A percentile compares a stretch with the other conserved stretches of the same genome.
phyloP scores from a whole-genome alignment of 441 rosid genomes.

The Brassica hybrid region DNA sequence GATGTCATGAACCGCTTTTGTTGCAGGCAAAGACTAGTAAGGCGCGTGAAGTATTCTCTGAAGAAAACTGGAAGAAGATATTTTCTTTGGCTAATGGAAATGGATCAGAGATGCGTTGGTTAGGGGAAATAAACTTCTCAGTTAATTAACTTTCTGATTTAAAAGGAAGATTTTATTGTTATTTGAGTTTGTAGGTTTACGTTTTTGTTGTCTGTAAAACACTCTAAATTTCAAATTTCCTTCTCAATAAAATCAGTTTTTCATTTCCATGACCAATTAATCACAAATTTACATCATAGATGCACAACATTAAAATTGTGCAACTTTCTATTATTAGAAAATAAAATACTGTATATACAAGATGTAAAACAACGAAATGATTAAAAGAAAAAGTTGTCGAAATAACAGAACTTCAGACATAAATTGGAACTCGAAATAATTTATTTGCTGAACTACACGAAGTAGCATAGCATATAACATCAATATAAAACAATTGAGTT shows the following conservation, averaged over 20 bases:
- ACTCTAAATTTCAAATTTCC: too few relatives aligned
- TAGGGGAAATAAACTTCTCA: slow-evolving; percentile 30
- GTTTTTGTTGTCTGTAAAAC: background rate
- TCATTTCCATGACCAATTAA: too few relatives aligned
- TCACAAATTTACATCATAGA: background rate
- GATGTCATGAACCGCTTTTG: background rate
- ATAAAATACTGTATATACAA: background rate
- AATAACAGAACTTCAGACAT: too few relatives aligned
- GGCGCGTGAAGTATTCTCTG: slow-evolving; percentile 68
- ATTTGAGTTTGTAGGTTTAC: slow-evolving; percentile 12
- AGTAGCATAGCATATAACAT: background rate
- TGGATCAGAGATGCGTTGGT: slow-evolving; percentile 87
- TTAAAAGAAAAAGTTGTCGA: too few relatives aligned
- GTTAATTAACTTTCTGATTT: background rate
- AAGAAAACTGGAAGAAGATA: slow-evolving; percentile 74
- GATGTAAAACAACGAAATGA: background rate
- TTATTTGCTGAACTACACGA: background rate
- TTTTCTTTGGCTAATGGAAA: slow-evolving; percentile 85
- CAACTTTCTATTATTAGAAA: background rate
- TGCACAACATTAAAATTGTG: background rate
- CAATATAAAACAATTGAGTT: slow-evolving; percentile 5
- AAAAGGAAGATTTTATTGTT: slow-evolving; percentile 31
- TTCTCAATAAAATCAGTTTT: too few relatives aligned
- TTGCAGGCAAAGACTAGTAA: slow-evolving; percentile 83
- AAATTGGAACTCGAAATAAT: background rate